These are phyloP conservation scores for Xylaria digitata DNA, from an alignment of 2,329 filamentous ascomycete species.

Conservation along the genomic window DNA sequence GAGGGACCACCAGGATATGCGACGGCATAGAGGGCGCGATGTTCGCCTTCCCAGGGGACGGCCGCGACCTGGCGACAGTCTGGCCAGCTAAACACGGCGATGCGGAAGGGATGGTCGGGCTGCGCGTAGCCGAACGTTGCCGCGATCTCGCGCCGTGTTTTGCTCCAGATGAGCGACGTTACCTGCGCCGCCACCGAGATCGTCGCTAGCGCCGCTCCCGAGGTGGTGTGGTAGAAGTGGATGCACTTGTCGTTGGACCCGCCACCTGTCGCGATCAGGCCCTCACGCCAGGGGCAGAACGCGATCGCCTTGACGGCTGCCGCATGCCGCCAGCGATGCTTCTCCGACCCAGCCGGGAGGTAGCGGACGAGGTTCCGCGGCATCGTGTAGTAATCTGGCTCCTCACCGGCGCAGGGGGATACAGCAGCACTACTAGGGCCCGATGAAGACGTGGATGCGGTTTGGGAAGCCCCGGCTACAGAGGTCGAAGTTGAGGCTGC, in stretches of 20 bases:
- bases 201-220: slow-evolving; percentile 85
- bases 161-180: slow-evolving; percentile 91
- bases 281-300: slow-evolving; percentile 93
- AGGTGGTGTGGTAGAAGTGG: slow-evolving; percentile 90
- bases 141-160: slow-evolving; percentile 84
- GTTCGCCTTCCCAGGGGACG: slow-evolving; percentile 83
- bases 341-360: slow-evolving; percentile 68
- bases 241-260: slow-evolving; percentile 96
- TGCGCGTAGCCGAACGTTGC: slow-evolving; percentile 95
- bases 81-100: slow-evolving; percentile 96
- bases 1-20: slow-evolving; percentile 72
- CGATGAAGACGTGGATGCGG: slow-evolving; percentile 5
- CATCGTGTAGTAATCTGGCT: slow-evolving; percentile 31
- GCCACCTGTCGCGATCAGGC: slow-evolving; percentile 88
- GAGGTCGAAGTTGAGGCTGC: slow-evolving; percentile 10
- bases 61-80: slow-evolving; percentile 86
- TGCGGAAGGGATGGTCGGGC: slow-evolving; percentile 86
- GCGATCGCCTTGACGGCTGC: slow-evolving; percentile 97
- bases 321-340: slow-evolving; percentile 79
- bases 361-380: slow-evolving; percentile 53
- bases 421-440: background rate
- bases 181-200: slow-evolving; percentile 95
- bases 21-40: slow-evolving; percentile 87
- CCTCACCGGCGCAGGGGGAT: slow-evolving; percentile 3
- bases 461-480: background rate